phyloP scores from a whole-genome alignment of 345 rosid species.

The Raphanus sativus region DNA sequence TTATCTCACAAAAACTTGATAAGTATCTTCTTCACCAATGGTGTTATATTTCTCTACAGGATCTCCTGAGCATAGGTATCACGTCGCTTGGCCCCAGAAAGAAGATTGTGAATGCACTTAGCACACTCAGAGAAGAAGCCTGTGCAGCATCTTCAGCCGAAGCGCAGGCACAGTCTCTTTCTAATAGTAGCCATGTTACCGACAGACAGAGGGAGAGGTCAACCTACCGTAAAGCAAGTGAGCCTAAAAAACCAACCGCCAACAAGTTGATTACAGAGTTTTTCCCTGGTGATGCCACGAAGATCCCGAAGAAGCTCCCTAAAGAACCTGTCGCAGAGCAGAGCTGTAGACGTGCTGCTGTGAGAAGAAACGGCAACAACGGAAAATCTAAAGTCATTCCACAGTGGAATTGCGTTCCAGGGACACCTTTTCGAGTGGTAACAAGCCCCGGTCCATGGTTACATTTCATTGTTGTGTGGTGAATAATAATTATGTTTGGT shows the following conservation, averaged over 20 bases:
- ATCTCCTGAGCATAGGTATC: constrained; percentile 71
- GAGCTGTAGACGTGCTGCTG: constrained; percentile 32
- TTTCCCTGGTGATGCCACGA: constrained; percentile 56
- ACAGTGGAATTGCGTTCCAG: constrained; percentile 74
- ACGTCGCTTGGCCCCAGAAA: constrained; percentile 92
- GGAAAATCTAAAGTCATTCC: constrained; percentile 64
- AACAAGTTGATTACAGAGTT: constrained; percentile 88
- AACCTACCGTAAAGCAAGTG: constrained; percentile 37
- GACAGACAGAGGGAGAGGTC: constrained; percentile 45
- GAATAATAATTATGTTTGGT: neutral
- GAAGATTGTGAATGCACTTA: constrained; percentile 78
- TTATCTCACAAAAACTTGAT: neutral
- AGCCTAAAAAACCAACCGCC: constrained; percentile 44
- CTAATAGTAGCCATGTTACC: constrained; percentile 27
- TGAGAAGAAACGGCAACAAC: constrained; percentile 41
- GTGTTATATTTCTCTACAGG: constrained; percentile 43
- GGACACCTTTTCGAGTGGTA: constrained; percentile 97
- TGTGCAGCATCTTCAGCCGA: constrained; percentile 26
- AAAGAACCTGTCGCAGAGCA: constrained; percentile 35
- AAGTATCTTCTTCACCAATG: neutral
- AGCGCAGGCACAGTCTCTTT: constrained; percentile 29
- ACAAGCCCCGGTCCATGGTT: neutral
- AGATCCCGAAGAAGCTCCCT: constrained; percentile 38
- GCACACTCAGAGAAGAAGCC: constrained; percentile 50
- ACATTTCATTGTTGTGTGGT: constrained; percentile 3